phyloP scores from a whole-genome alignment of 345 rosid genomes.

The Gossypium longicalyx region DNA sequence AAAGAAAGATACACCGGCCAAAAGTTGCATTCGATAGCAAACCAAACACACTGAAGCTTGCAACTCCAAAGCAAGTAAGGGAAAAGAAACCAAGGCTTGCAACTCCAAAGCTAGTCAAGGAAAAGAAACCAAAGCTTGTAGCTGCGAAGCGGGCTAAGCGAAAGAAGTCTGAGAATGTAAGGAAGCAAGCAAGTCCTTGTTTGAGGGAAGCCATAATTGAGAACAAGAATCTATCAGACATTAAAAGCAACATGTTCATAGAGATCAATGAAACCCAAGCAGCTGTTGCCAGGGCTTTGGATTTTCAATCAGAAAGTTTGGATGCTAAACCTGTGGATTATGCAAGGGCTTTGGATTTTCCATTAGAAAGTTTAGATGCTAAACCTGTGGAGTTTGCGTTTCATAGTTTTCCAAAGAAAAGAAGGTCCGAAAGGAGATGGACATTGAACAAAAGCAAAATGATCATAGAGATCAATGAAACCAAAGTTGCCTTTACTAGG shows the following conservation, averaged over 20 bases:
- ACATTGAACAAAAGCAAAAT: not conserved
- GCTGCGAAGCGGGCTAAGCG: not conserved
- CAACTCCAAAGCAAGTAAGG: not conserved
- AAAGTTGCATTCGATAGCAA: slow-evolving; percentile 23
- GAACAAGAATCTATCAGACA: not conserved
- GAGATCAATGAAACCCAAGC: slow-evolving; percentile 1
- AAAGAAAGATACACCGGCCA: slow-evolving; percentile 28
- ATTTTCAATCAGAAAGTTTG: not conserved
- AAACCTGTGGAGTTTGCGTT: not conserved
- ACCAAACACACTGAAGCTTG: not conserved
- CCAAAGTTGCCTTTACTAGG: too few relatives aligned
- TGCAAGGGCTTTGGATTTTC: slow-evolving; percentile 8
- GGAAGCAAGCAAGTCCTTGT: not conserved
- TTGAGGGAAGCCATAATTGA: not conserved
- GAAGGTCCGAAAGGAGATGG: slow-evolving; percentile 21
- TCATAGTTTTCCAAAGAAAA: not conserved
- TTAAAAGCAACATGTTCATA: not conserved
- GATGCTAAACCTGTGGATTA: too few relatives aligned
- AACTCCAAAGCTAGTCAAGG: not conserved
- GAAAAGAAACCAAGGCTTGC: not conserved
- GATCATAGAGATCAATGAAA: too few relatives aligned
- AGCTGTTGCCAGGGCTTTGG: not conserved
- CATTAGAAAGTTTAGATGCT: not conserved
- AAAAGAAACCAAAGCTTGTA: slow-evolving; percentile 3
- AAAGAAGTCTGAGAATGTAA: not conserved